These are phyloP conservation scores for Talaromyces verruculosus DNA, from an alignment of 2,329 filamentous ascomycete species.

Conservation along the genomic window DNA sequence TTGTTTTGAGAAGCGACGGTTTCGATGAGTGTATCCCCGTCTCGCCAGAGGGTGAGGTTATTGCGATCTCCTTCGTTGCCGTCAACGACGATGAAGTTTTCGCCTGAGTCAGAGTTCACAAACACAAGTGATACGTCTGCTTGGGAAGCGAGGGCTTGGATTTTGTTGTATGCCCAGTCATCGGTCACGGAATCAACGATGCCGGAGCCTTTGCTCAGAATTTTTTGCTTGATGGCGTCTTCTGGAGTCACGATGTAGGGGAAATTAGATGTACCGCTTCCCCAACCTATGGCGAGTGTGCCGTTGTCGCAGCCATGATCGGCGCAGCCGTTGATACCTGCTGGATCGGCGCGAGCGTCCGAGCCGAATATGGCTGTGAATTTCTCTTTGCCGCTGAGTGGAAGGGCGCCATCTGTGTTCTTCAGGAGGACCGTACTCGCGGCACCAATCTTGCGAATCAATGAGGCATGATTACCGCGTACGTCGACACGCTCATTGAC, in stretches of 20 bases:
- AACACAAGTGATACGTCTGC: constrained; percentile 69
- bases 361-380: constrained; percentile 77
- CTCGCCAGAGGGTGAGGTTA: constrained; percentile 86
- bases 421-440: constrained; percentile 87
- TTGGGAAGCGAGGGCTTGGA: constrained; percentile 52
- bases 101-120: constrained; percentile 81
- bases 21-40: constrained; percentile 76
- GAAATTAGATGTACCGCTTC: constrained; percentile 61
- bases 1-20: constrained; percentile 73
- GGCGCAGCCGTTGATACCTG: constrained; percentile 74
- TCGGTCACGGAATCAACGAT: constrained; percentile 60
- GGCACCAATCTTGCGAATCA: constrained; percentile 75
- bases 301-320: constrained; percentile 65
- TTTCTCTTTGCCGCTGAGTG: constrained; percentile 70
- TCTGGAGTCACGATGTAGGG: constrained; percentile 65
- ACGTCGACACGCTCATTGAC: constrained; percentile 84
- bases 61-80: constrained; percentile 85
- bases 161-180: constrained; percentile 56
- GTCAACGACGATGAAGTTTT: constrained; percentile 80
- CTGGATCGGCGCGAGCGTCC: constrained; percentile 72
- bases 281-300: constrained; percentile 64
- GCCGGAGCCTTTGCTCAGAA: constrained; percentile 66
- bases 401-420: constrained; percentile 61
- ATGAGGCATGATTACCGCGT: constrained; percentile 65
- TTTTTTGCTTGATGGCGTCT: constrained; percentile 63